These are phyloP conservation scores for Schizochytrium sp. DNA, from an alignment of 108 stramenopile species.

Conservation along the genomic window DNA sequence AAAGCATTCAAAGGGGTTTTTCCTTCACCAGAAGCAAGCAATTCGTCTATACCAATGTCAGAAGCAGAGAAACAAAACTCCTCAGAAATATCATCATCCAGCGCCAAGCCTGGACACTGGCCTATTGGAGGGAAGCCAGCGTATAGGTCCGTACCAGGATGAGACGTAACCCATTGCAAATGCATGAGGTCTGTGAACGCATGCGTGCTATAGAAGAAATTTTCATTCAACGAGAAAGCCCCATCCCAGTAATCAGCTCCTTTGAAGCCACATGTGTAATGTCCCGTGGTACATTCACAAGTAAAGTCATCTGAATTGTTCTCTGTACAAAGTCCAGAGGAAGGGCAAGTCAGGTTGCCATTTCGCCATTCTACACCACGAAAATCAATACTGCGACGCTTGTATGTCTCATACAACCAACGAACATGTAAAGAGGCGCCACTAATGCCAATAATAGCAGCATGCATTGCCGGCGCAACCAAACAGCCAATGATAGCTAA, in stretches of 20 bases:
- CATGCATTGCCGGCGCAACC: conserved; percentile 17
- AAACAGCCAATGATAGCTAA: neutral
- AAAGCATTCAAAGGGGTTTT: neutral
- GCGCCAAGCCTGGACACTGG: conserved; percentile 16
- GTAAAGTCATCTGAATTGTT: neutral
- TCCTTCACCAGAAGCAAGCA: neutral
- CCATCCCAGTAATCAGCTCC: conserved; percentile 56
- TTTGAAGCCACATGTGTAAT: neutral
- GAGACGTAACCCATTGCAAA: neutral
- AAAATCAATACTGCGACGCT: conserved; percentile 36
- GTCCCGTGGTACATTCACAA: neutral
- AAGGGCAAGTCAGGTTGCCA: neutral
- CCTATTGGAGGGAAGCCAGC: neutral
- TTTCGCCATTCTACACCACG: conserved; percentile 32
- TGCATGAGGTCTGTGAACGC: conserved; percentile 51
- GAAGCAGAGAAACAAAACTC: conserved; percentile 6
- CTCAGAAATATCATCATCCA: conserved; percentile 15
- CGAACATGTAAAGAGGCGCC: conserved; percentile 4
- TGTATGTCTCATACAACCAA: neutral
- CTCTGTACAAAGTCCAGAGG: neutral
- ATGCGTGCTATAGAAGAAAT: conserved; percentile 24
- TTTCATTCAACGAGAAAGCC: conserved; percentile 44
- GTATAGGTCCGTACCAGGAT: neutral
- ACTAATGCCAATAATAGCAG: neutral
- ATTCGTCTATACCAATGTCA: neutral